These are phyloP conservation scores for Lactarius evosmus DNA, from an alignment of 768 basidiomycete genomes.

Conservation along the genomic window DNA sequence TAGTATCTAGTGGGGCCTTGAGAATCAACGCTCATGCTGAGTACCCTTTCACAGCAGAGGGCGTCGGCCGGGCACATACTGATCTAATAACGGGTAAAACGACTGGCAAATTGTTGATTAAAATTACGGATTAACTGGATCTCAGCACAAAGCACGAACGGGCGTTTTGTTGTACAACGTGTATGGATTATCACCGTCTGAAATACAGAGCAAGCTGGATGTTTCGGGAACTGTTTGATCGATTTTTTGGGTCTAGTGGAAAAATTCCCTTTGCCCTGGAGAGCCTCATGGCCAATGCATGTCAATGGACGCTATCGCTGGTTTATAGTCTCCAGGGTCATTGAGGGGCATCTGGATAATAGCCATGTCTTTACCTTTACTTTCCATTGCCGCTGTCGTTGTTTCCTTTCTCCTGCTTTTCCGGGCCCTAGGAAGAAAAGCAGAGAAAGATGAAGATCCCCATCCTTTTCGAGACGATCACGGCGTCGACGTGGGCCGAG, in stretches of 20 bases:
- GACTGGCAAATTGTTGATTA: conserved; percentile 82
- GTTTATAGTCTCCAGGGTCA: conserved; percentile 13
- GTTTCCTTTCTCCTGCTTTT: conserved; percentile 18
- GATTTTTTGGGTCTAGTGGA: background rate
- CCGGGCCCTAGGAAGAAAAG: conserved; percentile 13
- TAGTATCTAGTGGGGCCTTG: conserved; percentile 56
- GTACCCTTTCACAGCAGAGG: conserved; percentile 83
- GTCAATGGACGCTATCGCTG: background rate
- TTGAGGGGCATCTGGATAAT: conserved; percentile 6
- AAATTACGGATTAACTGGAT: conserved; percentile 40
- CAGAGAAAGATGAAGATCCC: conserved; percentile 3
- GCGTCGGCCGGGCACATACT: conserved; percentile 68
- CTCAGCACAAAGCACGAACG: conserved; percentile 42
- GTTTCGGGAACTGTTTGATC: background rate
- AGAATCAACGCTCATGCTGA: conserved; percentile 69
- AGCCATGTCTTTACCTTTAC: conserved; percentile 21
- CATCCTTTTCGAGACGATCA: background rate
- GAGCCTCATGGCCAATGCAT: conserved; percentile 19
- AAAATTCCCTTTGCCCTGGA: conserved; percentile 23
- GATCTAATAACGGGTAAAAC: conserved; percentile 79
- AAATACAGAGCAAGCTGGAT: conserved; percentile 24
- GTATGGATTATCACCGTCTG: conserved; percentile 32
- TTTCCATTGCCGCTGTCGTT: conserved; percentile 21
- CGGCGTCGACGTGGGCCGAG: background rate
- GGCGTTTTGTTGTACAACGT: conserved; percentile 44